Base-by-base conservation (phyloP, 139 green algal species). In the Desmodesmus armatus region DNA sequence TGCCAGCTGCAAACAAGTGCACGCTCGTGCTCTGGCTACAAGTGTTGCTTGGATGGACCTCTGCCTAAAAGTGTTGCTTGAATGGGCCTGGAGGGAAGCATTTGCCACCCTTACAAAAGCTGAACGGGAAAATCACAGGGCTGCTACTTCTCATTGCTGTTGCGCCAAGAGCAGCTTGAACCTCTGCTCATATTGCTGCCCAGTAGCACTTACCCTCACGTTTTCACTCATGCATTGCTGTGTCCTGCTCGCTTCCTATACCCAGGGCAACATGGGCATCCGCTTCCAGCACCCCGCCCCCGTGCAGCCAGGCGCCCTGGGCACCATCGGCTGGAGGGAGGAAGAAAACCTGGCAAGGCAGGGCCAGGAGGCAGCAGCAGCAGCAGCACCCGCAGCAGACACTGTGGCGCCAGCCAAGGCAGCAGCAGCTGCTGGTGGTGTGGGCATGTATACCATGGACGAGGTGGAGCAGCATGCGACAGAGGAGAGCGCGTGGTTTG, bases 401-500 rank as follows among this genome's bases (percentile, higher is more conserved):
- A 67, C 40, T 27, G 77, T 77, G 29, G 80, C 65, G 23, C 60
- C 37, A n/a, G 79, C 51, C 25, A 47, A 62, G 33, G 15, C 27
- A 27, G 80, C 43, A 58, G 80, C 69, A 43, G 39, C 47, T 31
- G 23, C 23, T 39, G 60, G 51, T 25, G 33, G 37, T 72, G 76
- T 40, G 47, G 63, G 88, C 35, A 87, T 88, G 37, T 91, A 91
- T 84, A 94, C 92, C 0, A 92, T 96, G 93, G 90, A 92, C 44
- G 95, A 98, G 86, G 90, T 98, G 71, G 89, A 88, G 63, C 65
- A 93, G 88, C 95, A 98, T 88, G 90, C 85, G 51, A 91, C 67
- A 21, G 91, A 96, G 77, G 88, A 96, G 55, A 94, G 90, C 44
- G 88, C 86, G 31, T 99, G 97, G 97, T 99, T 99, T 90, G 94